Conservation (phyloP, 768 basidiomycete species). For the Sutorius australiensis region DNA sequence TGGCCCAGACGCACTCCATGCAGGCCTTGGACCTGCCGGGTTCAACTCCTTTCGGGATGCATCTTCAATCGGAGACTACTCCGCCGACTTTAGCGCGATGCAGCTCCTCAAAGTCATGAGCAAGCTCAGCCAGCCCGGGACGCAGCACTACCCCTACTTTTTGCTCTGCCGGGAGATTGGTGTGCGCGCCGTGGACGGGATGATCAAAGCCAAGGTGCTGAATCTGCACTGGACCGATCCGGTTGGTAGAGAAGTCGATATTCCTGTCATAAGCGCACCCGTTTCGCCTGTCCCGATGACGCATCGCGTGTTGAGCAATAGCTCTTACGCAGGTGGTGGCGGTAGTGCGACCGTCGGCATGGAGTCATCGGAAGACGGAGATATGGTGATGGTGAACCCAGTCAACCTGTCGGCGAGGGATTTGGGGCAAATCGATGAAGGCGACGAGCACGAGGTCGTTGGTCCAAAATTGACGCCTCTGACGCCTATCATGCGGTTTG, state of each 20-base stretch:
- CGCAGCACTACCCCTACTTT: conserved; percentile 72
- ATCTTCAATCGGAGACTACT: conserved; percentile 41
- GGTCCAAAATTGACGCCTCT: conserved; percentile 75
- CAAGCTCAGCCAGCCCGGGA: conserved; percentile 61
- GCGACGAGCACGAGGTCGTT: conserved; percentile 52
- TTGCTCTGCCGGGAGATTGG: conserved; percentile 80
- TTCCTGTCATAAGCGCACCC: conserved; percentile 25
- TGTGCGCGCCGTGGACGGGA: conserved; percentile 77
- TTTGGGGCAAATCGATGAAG: conserved; percentile 45
- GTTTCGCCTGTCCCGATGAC: conserved; percentile 27
- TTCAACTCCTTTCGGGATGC: conserved; percentile 41
- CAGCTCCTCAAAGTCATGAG: conserved; percentile 81
- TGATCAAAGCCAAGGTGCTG: conserved; percentile 74
- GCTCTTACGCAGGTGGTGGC: conserved; percentile 25
- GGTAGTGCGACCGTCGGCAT: conserved; percentile 42
- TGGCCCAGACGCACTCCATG: conserved; percentile 50
- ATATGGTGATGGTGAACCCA: conserved; percentile 43
- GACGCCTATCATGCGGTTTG: conserved; percentile 78
- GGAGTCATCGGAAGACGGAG: conserved; percentile 42
- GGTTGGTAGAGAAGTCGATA: conserved; percentile 50
- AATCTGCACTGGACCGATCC: conserved; percentile 77
- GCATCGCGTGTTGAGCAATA: conserved; percentile 27
- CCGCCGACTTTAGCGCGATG: conserved; percentile 71
- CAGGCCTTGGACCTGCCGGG: conserved; percentile 56
- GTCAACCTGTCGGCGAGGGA: conserved; percentile 39